Evolutionary conservation across 345 rosid genomes (phyloP).

Genomic region (Eucalyptus curtisii): DNA sequence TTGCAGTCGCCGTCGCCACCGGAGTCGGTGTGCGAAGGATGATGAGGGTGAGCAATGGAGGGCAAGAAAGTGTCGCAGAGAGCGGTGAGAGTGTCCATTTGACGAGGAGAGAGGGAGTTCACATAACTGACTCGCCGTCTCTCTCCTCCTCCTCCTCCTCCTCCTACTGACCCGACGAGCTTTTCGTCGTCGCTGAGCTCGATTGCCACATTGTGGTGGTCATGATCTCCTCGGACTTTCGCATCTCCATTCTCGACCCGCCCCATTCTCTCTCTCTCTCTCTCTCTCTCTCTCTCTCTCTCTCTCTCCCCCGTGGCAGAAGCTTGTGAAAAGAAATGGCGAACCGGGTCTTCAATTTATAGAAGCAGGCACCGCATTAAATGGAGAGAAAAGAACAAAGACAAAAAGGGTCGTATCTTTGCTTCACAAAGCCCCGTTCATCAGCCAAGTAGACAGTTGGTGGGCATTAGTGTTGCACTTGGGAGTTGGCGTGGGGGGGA

Average conservation of each 20-base stretch:
- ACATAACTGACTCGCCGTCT: slow-evolving; percentile 5
- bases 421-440: not conserved
- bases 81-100: slow-evolving; percentile 64
- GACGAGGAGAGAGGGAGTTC: slow-evolving; percentile 37
- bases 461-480: not conserved
- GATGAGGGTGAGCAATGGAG: slow-evolving; percentile 10
- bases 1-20: not conserved
- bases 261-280: not conserved
- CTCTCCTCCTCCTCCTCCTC: not conserved
- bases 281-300: not conserved
- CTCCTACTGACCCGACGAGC: not conserved
- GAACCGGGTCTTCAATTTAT: not conserved
- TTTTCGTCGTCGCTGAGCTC: not conserved
- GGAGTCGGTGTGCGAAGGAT: not conserved
- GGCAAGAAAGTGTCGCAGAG: slow-evolving; percentile 65
- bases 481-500: not conserved
- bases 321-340: not conserved
- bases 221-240: not conserved
- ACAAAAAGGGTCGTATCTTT: not conserved
- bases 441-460: not conserved
- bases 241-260: not conserved
- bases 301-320: not conserved
- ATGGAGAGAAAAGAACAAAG: not conserved
- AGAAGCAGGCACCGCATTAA: not conserved
- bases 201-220: not conserved